These are phyloP conservation scores for Brassica balearica DNA, from an alignment of 441 rosid genomes.

Conservation along the genomic window DNA sequence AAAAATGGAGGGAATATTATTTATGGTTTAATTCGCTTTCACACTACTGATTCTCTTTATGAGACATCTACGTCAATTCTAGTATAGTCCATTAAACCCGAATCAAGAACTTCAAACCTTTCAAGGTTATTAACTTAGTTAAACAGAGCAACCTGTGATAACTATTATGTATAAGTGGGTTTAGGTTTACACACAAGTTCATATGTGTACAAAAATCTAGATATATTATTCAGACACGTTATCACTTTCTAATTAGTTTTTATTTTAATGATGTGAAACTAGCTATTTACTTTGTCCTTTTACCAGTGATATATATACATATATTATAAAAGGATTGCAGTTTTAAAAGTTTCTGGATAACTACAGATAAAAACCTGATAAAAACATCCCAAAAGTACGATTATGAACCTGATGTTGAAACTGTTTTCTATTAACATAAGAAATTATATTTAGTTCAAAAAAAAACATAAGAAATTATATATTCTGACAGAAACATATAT, in stretches of 20 bases:
- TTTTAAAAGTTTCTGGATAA: background rate
- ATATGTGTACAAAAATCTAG: background rate
- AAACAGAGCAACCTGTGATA: slow-evolving; percentile 4
- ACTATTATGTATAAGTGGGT: background rate
- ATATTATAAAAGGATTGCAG: background rate
- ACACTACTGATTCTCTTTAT: background rate
- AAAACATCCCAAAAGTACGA: background rate
- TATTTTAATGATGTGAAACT: slow-evolving; percentile 1
- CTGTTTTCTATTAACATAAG: background rate
- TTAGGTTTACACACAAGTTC: slow-evolving; percentile 11
- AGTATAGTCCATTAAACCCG: background rate
- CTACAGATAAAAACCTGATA: background rate
- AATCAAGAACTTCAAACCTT: slow-evolving; percentile 11
- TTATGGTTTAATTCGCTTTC: background rate
- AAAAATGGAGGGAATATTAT: too few relatives aligned
- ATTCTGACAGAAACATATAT: background rate
- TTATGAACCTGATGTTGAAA: slow-evolving; percentile 22
- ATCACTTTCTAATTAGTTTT: background rate
- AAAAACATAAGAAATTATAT: background rate
- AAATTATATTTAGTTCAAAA: too few relatives aligned
- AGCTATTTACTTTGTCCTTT: slow-evolving; percentile 17
- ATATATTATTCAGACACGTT: background rate
- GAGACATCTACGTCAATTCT: background rate
- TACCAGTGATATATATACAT: slow-evolving; percentile 9
- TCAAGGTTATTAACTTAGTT: background rate